These are phyloP conservation scores for Solanum pimpinellifolium DNA, from an alignment of 257 asterid genomes.

Conservation along the genomic window DNA sequence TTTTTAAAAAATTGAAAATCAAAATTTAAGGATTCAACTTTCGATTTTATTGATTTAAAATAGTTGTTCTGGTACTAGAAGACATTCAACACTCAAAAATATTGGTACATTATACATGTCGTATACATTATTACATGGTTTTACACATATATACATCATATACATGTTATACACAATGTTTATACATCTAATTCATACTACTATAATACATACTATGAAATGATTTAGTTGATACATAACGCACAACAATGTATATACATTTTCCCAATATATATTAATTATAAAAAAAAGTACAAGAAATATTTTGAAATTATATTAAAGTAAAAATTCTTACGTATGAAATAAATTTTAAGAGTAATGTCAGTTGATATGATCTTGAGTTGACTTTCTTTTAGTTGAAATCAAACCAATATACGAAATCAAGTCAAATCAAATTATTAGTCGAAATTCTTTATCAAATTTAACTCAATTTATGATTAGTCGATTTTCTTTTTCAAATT, in stretches of 20 bases:
- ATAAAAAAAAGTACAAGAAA: too few relatives aligned
- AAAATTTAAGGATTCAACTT: background rate
- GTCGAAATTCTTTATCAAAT: background rate
- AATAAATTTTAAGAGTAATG: background rate
- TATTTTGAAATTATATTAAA: too few relatives aligned
- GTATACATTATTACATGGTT: background rate
- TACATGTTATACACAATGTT: background rate
- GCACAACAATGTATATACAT: too few relatives aligned
- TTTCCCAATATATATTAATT: too few relatives aligned
- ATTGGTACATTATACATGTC: background rate
- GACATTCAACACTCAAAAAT: background rate
- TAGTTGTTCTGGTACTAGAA: background rate
- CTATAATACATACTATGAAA: too few relatives aligned
- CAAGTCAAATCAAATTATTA: background rate
- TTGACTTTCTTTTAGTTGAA: background rate
- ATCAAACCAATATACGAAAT: background rate
- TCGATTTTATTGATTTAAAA: background rate
- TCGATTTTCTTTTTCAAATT: too few relatives aligned
- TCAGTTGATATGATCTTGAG: background rate
- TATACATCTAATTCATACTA: too few relatives aligned
- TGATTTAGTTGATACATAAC: too few relatives aligned
- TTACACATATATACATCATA: background rate
- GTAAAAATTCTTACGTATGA: too few relatives aligned
- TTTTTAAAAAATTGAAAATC: background rate
- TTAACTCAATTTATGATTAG: background rate